A percentile compares a stretch with the other conserved stretches of the same genome.
Conservation (phyloP, 805 yeast genomes). For the Cyberlindnera xishuangbannaensis region DNA sequence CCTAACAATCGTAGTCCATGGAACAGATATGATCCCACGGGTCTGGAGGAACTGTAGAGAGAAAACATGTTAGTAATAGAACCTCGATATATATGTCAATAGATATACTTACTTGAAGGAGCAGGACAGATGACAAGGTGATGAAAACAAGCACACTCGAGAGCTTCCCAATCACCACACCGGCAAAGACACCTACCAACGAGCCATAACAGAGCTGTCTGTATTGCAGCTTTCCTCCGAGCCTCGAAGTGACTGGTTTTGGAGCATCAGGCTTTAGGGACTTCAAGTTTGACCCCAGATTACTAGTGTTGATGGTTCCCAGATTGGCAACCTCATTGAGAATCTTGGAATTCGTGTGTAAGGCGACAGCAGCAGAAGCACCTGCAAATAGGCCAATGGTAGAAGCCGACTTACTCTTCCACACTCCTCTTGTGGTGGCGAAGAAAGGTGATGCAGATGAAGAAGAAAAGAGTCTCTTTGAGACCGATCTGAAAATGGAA, state of each 20-base stretch:
- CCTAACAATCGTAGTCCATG: slow-evolving; percentile 31
- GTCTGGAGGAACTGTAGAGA: slow-evolving; percentile 44
- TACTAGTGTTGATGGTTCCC: slow-evolving; percentile 17
- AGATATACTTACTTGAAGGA: slow-evolving; percentile 19
- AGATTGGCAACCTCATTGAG: slow-evolving; percentile 23
- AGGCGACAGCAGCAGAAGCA: slow-evolving; percentile 17
- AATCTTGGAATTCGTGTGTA: slow-evolving; percentile 21
- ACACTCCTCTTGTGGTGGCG: too few relatives aligned
- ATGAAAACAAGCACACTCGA: slow-evolving; percentile 47
- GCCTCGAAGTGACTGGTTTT: slow-evolving; percentile 17
- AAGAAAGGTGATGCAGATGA: slow-evolving; percentile 2
- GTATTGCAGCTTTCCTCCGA: slow-evolving; percentile 47
- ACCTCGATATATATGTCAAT: not conserved
- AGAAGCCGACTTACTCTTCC: slow-evolving; percentile 2
- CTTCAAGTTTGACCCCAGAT: slow-evolving; percentile 7
- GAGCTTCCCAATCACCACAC: slow-evolving; percentile 54
- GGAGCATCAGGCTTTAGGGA: slow-evolving; percentile 8
- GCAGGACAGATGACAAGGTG: slow-evolving; percentile 38
- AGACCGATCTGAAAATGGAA: slow-evolving; percentile 8
- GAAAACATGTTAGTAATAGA: slow-evolving; percentile 7
- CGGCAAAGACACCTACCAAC: slow-evolving; percentile 49
- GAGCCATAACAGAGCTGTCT: slow-evolving; percentile 58
- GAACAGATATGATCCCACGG: slow-evolving; percentile 45
- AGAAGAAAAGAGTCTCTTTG: slow-evolving; percentile 8
- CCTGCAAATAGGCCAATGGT: slow-evolving; percentile 22